phyloP scores from a whole-genome alignment of 495 filamentous ascomycete genomes.

The Penicillium samsonianum region DNA sequence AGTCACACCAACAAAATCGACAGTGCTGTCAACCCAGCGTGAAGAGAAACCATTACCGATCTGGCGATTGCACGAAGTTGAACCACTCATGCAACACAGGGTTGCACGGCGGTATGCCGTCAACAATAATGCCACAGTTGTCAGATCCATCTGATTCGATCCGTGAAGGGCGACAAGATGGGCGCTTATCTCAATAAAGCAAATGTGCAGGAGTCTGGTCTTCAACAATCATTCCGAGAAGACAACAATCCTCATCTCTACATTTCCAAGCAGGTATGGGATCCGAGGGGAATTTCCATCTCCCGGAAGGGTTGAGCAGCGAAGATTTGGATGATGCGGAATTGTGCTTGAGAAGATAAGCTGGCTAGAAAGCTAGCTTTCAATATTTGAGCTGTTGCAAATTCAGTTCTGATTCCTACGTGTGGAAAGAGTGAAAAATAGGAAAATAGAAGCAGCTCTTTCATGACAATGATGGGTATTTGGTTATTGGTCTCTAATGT shows the following conservation, averaged over 20 bases:
- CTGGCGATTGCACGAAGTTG: conserved; percentile 23
- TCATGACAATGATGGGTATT: conserved; percentile 6
- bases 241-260: conserved; percentile 44
- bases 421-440: not conserved
- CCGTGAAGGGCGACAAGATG: conserved; percentile 36
- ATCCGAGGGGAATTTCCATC: conserved; percentile 34
- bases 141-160: conserved; percentile 45
- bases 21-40: conserved; percentile 41
- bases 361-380: not conserved
- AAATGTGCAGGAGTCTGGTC: conserved; percentile 29
- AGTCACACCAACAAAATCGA: conserved; percentile 24
- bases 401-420: not conserved
- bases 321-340: conserved; percentile 39
- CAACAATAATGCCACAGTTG: conserved; percentile 23
- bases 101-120: conserved; percentile 26
- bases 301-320: conserved; percentile 32
- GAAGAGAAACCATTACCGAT: conserved; percentile 39
- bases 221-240: conserved; percentile 53
- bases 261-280: conserved; percentile 42
- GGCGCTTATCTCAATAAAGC: conserved; percentile 52
- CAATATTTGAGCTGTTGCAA: not conserved
- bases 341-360: conserved; percentile 19
- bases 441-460: not conserved
- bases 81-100: conserved; percentile 19
- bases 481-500: conserved; percentile 1